Evolutionary conservation across 1,139 yeast genomes (phyloP).

Genomic region (Candida pseudocylindracea): DNA sequence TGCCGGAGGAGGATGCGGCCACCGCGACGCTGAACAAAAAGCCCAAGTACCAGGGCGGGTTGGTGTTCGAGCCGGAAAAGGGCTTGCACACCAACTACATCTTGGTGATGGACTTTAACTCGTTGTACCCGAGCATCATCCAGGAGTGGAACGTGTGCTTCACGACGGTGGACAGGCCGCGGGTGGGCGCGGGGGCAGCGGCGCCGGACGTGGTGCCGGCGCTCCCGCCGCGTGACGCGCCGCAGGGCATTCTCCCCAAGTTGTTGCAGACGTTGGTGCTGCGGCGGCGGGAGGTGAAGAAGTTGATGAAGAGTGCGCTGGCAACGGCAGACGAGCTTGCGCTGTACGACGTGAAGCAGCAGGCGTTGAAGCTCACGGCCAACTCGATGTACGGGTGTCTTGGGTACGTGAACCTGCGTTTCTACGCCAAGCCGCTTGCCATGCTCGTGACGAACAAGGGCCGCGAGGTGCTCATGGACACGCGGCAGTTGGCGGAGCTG

Average conservation of each 20-base stretch:
- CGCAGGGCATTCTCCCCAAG: slow-evolving; percentile 72
- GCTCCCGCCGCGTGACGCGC: slow-evolving; percentile 34
- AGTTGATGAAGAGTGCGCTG: slow-evolving; percentile 54
- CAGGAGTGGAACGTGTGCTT: slow-evolving; percentile 95
- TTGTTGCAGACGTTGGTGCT: slow-evolving; percentile 67
- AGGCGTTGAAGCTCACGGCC: slow-evolving; percentile 89
- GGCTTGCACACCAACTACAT: slow-evolving; percentile 82
- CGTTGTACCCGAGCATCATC: slow-evolving; percentile 90
- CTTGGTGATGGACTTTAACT: slow-evolving; percentile 94
- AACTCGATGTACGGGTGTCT: slow-evolving; percentile 99
- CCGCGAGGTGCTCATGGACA: slow-evolving; percentile 83
- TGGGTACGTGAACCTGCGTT: slow-evolving; percentile 80
- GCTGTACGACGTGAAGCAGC: slow-evolving; percentile 89
- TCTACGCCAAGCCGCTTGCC: slow-evolving; percentile 90
- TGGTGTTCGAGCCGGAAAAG: slow-evolving; percentile 91
- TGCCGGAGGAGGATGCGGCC: slow-evolving; percentile 21
- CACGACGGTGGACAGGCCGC: slow-evolving; percentile 71
- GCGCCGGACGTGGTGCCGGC: slow-evolving; percentile 52
- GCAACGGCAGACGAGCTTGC: slow-evolving; percentile 39
- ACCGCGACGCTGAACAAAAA: slow-evolving; percentile 38
- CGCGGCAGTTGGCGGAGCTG: slow-evolving; percentile 80
- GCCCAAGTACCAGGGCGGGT: slow-evolving; percentile 86
- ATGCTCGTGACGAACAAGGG: slow-evolving; percentile 93
- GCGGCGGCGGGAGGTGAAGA: slow-evolving; percentile 87
- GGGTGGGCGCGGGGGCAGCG: slow-evolving; percentile 17